These are phyloP conservation scores for Neospora caninum DNA, from an alignment of 169 alveolate genomes.

Conservation along the genomic window DNA sequence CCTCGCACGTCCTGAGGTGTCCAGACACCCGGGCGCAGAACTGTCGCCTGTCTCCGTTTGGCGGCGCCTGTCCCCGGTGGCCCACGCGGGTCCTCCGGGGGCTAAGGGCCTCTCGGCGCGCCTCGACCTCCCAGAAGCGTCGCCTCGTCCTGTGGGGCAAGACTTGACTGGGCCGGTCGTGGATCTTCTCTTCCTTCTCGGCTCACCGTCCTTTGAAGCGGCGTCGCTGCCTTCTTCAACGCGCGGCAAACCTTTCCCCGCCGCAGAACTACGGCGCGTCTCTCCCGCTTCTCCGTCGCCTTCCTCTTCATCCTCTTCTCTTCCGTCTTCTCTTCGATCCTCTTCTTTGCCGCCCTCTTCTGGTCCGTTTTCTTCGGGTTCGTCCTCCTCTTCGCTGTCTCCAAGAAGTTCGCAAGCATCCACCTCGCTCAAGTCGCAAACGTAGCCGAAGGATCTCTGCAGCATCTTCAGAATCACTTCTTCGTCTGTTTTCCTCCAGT, in stretches of 20 bases:
- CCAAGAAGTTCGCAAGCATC: background rate
- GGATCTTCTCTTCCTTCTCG: background rate
- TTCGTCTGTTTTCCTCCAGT: constrained; percentile 14
- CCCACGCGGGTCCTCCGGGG: background rate
- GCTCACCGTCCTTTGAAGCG: background rate
- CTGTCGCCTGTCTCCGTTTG: no score
- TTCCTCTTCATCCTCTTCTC: background rate
- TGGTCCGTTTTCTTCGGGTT: background rate
- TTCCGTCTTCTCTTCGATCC: background rate
- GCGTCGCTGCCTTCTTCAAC: background rate
- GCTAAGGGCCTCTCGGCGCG: background rate
- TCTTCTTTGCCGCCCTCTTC: background rate
- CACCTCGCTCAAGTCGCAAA: constrained; percentile 22
- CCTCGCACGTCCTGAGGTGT: no score
- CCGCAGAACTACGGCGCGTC: no score
- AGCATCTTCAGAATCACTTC: constrained; percentile 30
- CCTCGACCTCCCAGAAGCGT: background rate
- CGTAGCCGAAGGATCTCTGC: constrained; percentile 56
- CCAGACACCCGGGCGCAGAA: no score
- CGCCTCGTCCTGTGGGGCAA: background rate
- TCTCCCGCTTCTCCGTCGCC: background rate
- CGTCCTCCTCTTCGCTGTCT: background rate
- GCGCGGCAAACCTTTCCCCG: no score
- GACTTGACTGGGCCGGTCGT: background rate
- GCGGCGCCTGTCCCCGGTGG: no score